Evolutionary conservation across 768 basidiomycete species (phyloP).

Genomic region (Krasilnikovozyma curviuscula): DNA sequence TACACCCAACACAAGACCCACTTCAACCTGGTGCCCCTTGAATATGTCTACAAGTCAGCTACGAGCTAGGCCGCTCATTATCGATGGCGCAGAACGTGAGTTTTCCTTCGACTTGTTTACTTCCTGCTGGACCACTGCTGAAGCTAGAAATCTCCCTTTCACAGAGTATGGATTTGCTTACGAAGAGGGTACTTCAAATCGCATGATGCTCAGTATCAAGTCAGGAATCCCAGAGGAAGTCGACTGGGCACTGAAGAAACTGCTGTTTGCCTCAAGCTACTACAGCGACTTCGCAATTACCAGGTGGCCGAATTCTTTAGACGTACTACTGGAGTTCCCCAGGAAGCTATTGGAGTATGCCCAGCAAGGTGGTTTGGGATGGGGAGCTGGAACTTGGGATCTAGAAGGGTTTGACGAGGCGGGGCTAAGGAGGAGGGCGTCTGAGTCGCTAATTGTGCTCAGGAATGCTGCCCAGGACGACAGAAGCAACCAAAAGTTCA

Average conservation of each 20-base stretch:
- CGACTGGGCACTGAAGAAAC: conserved; percentile 71
- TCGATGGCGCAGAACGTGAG: no score
- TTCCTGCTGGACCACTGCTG: no score
- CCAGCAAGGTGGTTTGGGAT: conserved; percentile 1
- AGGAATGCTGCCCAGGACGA: conserved; percentile 44
- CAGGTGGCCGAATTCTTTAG: conserved; percentile 55
- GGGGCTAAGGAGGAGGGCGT: conserved; percentile 42
- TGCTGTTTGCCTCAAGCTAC: conserved; percentile 58
- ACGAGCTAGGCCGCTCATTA: no score
- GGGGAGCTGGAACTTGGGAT: not conserved
- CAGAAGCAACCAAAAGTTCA: conserved; percentile 14
- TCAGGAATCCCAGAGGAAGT: conserved; percentile 68
- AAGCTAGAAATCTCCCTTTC: no score
- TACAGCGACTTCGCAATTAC: conserved; percentile 48
- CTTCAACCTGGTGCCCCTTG: no score
- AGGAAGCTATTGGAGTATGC: conserved; percentile 13
- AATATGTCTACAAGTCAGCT: no score
- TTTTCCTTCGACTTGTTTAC: no score
- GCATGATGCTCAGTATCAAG: conserved; percentile 73
- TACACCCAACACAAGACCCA: no score
- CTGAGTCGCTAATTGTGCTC: conserved; percentile 65
- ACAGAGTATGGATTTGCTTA: no score
- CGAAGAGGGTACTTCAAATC: conserved; percentile 55
- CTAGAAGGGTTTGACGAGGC: not conserved
- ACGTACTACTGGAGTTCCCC: conserved; percentile 73